Evolutionary conservation across 257 asterid genomes (phyloP), one percentile per base, ranked within the genome.

Genomic region (Ligustrum vulgare): DNA sequence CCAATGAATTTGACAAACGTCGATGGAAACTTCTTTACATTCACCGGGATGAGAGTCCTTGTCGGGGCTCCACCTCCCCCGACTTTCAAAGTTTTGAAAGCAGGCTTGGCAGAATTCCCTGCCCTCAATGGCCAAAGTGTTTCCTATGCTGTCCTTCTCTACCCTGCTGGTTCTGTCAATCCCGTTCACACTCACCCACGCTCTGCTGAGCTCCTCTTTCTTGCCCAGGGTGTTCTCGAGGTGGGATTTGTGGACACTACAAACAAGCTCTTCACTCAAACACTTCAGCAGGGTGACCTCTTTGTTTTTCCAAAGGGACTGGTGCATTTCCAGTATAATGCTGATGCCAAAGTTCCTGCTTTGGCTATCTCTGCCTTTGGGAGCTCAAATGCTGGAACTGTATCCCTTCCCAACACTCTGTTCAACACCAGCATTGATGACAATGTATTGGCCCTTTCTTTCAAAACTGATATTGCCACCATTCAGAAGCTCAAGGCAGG

Each of bases 111-210:
- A 4, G 86, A 86, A 34, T 88, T 88, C 70, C 89, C 84, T 0
- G 86, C 92, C 11, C 75, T 88, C 2, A 86, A 82, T 2, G 86
- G 90, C 32, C 90, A 82, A 69, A 85, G 90, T 3, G 86, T 86
- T 10, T 85, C 90, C 66, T 88, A 84, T 60, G 90, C 89, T 0
- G 85, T 88, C 72, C 80, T 88, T 0, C 75, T 80, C 73, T 88
- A 82, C 78, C 89, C 92, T 4, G 70, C 63, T 2, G 77, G 82
- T 20, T 45, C 86, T 6, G 89, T 88, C 75, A 88, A 88, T 80
- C 93, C 93, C 35, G 83, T 86, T 11, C 91, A 87, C 83, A 83
- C 80, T 25, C 95, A 89, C 63, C 95, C 91, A 0, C 87, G 90
- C 25, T 73, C 93, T 1, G 79, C 93, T 0, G 92, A 87, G 89